Conservation (phyloP, 1,284 basidiomycete genomes). For the Fomes fomentarius region DNA sequence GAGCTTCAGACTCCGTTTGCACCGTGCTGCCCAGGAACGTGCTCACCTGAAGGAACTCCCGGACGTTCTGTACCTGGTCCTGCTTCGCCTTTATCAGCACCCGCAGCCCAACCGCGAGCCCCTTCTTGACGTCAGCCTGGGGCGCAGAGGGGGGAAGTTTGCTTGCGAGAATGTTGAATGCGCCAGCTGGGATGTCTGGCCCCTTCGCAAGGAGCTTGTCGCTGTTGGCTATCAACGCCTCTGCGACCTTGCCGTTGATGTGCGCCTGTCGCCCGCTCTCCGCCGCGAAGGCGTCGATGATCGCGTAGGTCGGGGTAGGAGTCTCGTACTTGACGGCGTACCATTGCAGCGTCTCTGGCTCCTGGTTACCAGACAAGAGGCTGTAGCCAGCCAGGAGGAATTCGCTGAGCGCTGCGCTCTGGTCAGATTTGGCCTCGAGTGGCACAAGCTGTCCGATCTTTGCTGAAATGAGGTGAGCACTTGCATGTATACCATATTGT, state of each 20-base stretch:
- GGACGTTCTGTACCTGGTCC: constrained; percentile 39
- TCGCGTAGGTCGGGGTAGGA: constrained; percentile 35
- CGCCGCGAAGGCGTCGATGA: constrained; percentile 44
- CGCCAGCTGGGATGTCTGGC: constrained; percentile 33
- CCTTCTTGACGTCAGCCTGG: constrained; percentile 29
- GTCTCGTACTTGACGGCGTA: constrained; percentile 39
- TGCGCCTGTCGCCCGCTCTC: constrained; percentile 41
- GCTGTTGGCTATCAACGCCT: constrained; percentile 39
- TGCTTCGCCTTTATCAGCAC: constrained; percentile 42
- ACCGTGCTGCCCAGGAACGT: too few species aligned
- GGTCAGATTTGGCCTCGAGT: constrained; percentile 36
- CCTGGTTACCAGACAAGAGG: constrained; percentile 33
- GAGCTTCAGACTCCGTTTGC: neutral
- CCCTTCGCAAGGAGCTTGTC: constrained; percentile 33
- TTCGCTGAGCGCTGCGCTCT: constrained; percentile 29
- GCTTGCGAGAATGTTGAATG: constrained; percentile 38
- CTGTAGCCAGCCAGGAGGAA: constrained; percentile 38
- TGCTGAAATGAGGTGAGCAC: constrained; percentile 2
- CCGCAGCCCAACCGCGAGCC: constrained; percentile 37
- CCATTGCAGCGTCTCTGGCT: constrained; percentile 46
- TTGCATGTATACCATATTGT: neutral
- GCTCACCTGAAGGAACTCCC: constrained; percentile 42
- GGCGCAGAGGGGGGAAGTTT: constrained; percentile 25
- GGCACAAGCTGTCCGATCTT: constrained; percentile 41
- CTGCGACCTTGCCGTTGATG: constrained; percentile 39